Evolutionary conservation across 257 asterid genomes (phyloP).

Genomic region (Solanum sejunctum): DNA sequence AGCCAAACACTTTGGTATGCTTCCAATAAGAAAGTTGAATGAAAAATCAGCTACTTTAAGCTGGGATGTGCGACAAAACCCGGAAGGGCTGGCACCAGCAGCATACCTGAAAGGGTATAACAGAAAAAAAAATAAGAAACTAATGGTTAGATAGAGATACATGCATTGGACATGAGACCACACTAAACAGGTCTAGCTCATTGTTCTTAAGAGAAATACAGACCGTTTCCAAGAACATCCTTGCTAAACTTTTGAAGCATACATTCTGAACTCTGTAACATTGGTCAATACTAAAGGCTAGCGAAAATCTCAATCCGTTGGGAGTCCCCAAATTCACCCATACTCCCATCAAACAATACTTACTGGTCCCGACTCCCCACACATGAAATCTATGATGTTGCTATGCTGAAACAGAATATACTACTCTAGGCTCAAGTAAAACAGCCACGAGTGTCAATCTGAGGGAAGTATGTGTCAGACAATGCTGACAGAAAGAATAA

Average conservation of each 20-base stretch:
- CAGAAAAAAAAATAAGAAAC: background rate
- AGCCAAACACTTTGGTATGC: constrained; percentile 69
- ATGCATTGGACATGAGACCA: background rate
- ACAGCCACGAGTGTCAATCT: background rate
- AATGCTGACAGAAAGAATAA: background rate
- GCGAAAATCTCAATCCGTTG: background rate
- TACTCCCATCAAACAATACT: background rate
- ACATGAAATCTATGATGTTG: background rate
- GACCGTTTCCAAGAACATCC: background rate
- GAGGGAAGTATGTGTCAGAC: background rate
- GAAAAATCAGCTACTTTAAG: constrained; percentile 72
- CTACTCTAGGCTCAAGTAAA: background rate
- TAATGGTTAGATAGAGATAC: background rate
- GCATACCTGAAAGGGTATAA: constrained; percentile 33
- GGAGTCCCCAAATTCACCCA: background rate
- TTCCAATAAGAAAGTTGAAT: constrained; percentile 60
- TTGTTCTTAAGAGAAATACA: background rate
- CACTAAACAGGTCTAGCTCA: background rate
- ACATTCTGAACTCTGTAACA: background rate
- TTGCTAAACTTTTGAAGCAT: background rate
- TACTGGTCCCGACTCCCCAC: background rate
- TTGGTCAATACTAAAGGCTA: background rate
- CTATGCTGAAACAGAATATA: background rate
- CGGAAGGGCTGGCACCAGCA: constrained; percentile 31
- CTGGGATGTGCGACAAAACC: constrained; percentile 56